phyloP scores from a whole-genome alignment of 768 basidiomycete genomes.

The Lentinus brumalis region DNA sequence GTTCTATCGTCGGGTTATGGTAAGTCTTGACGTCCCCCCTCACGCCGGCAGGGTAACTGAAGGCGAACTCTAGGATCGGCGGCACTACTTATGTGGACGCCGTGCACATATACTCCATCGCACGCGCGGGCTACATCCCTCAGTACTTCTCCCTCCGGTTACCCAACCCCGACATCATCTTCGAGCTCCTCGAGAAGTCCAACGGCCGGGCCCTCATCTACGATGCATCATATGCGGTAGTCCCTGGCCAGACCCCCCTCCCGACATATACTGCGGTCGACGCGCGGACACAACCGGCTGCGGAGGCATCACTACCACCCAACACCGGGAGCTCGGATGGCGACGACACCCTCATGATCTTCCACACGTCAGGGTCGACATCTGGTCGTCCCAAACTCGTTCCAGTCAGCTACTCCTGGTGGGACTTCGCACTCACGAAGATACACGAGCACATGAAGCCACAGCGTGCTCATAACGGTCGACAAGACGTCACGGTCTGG shows the following conservation, averaged over 20 bases:
- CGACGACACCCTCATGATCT: slow-evolving; percentile 61
- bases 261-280: slow-evolving; percentile 48
- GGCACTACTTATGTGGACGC: slow-evolving; percentile 74
- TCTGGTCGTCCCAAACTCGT: slow-evolving; percentile 82
- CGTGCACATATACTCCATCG: slow-evolving; percentile 73
- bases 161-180: slow-evolving; percentile 69
- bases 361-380: slow-evolving; percentile 82
- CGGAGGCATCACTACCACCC: slow-evolving; percentile 46
- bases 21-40: slow-evolving; percentile 33
- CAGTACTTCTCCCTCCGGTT: slow-evolving; percentile 80
- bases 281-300: slow-evolving; percentile 40
- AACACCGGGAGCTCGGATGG: slow-evolving; percentile 27
- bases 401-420: slow-evolving; percentile 70
- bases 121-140: slow-evolving; percentile 75
- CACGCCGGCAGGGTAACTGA: not conserved
- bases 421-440: slow-evolving; percentile 60
- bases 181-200: slow-evolving; percentile 66
- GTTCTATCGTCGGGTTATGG: slow-evolving; percentile 76
- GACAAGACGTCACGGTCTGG: slow-evolving; percentile 70
- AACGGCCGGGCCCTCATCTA: slow-evolving; percentile 64
- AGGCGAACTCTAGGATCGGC: slow-evolving; percentile 53
- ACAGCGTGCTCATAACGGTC: slow-evolving; percentile 45
- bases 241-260: slow-evolving; percentile 47
- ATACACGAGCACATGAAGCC: slow-evolving; percentile 45
- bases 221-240: slow-evolving; percentile 41